Conservation (phyloP, 371 early-diverging fungal genomes). For the Cokeromyces recurvatus region DNA sequence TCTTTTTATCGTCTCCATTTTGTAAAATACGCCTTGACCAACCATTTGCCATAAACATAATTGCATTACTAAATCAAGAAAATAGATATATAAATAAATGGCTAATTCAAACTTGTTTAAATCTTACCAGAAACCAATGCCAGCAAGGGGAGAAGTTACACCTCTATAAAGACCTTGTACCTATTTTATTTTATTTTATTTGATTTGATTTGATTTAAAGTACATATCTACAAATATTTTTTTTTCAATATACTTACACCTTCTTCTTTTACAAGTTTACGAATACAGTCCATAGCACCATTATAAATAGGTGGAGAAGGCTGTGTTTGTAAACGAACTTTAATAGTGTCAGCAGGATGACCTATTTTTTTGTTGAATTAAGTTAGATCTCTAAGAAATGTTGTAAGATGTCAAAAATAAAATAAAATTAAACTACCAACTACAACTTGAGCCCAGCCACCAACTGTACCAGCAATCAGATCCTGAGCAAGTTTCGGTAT, state of each 20-base stretch:
- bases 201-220: no score
- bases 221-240: no score
- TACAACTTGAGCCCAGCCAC: slow-evolving; percentile 84
- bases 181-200: slow-evolving; percentile 19
- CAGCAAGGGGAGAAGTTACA: slow-evolving; percentile 76
- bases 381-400: not conserved
- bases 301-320: slow-evolving; percentile 64
- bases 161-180: slow-evolving; percentile 78
- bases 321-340: slow-evolving; percentile 83
- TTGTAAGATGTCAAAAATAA: no score
- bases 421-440: no score
- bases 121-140: slow-evolving; percentile 83
- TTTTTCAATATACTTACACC: slow-evolving; percentile 65
- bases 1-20: slow-evolving; percentile 41
- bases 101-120: no score
- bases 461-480: slow-evolving; percentile 77
- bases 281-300: slow-evolving; percentile 72
- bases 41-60: slow-evolving; percentile 81
- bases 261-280: slow-evolving; percentile 64
- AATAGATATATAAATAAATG: no score
- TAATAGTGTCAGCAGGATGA: slow-evolving; percentile 76
- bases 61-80: slow-evolving; percentile 70
- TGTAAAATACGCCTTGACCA: slow-evolving; percentile 65
- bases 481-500: slow-evolving; percentile 55
- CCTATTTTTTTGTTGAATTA: slow-evolving; percentile 25